phyloP scores from a whole-genome alignment of 495 filamentous ascomycete species.

The Neurospora sp. region DNA sequence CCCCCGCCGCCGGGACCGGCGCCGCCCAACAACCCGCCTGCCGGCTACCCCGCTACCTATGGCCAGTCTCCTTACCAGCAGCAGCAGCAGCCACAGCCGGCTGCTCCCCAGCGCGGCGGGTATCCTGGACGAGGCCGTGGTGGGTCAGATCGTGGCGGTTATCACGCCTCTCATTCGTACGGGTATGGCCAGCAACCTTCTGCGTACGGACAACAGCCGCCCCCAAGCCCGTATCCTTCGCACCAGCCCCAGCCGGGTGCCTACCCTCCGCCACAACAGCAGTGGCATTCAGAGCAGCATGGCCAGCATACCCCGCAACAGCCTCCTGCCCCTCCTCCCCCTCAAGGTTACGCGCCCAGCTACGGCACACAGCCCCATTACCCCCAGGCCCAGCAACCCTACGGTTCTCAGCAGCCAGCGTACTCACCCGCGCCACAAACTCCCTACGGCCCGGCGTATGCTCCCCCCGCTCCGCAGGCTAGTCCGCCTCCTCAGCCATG shows the following conservation, averaged over 20 bases:
- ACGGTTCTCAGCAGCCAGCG: conserved; percentile 22
- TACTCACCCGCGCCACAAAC: conserved; percentile 18
- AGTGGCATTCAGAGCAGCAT: conserved; percentile 19
- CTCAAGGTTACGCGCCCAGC: conserved; percentile 41
- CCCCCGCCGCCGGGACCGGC: conserved; percentile 41
- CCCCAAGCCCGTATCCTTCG: conserved; percentile 12
- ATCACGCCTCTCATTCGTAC: conserved; percentile 17
- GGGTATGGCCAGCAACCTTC: conserved; percentile 15
- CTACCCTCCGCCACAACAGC: conserved; percentile 3
- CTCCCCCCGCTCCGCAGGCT: conserved; percentile 20
- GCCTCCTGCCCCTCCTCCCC: conserved; percentile 24
- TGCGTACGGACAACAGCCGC: conserved; percentile 17
- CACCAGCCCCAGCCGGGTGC: conserved; percentile 8
- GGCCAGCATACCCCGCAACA: conserved; percentile 14
- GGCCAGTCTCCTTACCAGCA: conserved; percentile 20
- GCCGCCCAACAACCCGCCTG: conserved; percentile 17
- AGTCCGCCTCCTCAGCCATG: conserved; percentile 28
- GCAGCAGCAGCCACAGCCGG: conserved; percentile 5
- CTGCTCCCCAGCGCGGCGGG: conserved; percentile 19
- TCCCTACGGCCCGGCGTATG: conserved; percentile 26
- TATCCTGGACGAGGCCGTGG: conserved; percentile 24
- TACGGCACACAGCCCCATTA: conserved; percentile 42
- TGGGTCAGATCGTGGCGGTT: conserved; percentile 29
- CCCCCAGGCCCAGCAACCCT: conserved; percentile 13
- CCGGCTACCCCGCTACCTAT: conserved; percentile 26